Percentiles rank a stretch among this genome's conserved stretches.
Evolutionary conservation across 1,284 basidiomycete genomes (phyloP).

Genomic region (Sporisorium iseilematis-ciliati): DNA sequence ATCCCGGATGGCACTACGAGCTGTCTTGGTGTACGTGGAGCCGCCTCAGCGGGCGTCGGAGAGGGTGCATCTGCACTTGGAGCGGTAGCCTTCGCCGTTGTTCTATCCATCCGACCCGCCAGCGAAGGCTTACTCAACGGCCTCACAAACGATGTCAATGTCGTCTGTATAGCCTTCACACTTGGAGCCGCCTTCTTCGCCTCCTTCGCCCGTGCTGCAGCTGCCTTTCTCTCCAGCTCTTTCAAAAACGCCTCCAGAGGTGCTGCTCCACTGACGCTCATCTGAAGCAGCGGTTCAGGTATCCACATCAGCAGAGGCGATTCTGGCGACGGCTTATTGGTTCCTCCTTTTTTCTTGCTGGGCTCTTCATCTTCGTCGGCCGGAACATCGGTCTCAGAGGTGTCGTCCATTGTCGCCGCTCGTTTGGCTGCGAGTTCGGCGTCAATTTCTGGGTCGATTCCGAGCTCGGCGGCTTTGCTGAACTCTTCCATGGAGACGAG

Average conservation of each 20-base stretch:
- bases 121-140: conserved; percentile 13
- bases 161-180: conserved; percentile 8
- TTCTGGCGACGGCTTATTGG: neutral
- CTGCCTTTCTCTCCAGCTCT: conserved; percentile 19
- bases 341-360: neutral
- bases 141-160: conserved; percentile 19
- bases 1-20: conserved; percentile 18
- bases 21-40: conserved; percentile 16
- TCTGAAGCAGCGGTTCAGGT: conserved; percentile 27
- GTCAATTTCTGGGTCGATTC: conserved; percentile 23
- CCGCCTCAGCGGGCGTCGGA: neutral
- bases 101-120: neutral
- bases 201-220: conserved; percentile 5
- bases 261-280: conserved; percentile 19
- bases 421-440: conserved; percentile 13
- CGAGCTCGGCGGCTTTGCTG: conserved; percentile 1
- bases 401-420: neutral
- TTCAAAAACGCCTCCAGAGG: conserved; percentile 3
- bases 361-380: conserved; percentile 3
- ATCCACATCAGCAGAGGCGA: conserved; percentile 45
- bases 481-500: conserved; percentile 28
- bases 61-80: neutral
- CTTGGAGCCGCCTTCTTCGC: conserved; percentile 3
- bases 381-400: conserved; percentile 5
- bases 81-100: neutral